Conservation (phyloP, 495 filamentous ascomycete species). For the Penicillium flavigenum region DNA sequence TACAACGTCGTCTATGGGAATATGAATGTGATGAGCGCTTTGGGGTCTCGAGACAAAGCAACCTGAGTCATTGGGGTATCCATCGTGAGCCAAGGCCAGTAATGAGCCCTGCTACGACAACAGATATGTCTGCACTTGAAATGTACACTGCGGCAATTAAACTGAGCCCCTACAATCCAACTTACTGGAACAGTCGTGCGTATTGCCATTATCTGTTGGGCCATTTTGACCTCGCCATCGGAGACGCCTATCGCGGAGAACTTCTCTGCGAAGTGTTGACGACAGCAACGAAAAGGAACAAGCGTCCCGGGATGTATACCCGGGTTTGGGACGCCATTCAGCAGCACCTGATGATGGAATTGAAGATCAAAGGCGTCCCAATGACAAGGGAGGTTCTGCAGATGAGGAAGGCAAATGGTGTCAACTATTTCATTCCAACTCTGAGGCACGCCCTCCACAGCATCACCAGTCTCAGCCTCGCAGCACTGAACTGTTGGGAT, state of each 20-base stretch:
- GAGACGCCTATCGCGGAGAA: conserved; percentile 79
- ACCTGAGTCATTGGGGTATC: conserved; percentile 29
- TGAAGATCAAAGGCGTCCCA: conserved; percentile 1
- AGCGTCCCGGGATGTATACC: conserved; percentile 28
- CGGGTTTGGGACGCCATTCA: conserved; percentile 35
- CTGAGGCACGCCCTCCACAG: conserved; percentile 27
- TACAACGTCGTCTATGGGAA: conserved; percentile 6
- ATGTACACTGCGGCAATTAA: conserved; percentile 40
- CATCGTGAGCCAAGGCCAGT: conserved; percentile 15
- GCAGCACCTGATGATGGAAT: conserved; percentile 26
- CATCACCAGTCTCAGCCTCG: conserved; percentile 31
- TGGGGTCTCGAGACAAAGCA: conserved; percentile 17
- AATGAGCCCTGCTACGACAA: conserved; percentile 15
- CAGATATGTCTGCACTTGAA: conserved; percentile 22
- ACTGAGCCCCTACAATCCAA: conserved; percentile 64
- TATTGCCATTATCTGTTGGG: conserved; percentile 64
- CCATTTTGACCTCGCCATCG: conserved; percentile 79
- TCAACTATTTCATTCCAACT: conserved; percentile 28
- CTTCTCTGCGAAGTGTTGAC: conserved; percentile 51
- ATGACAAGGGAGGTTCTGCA: conserved; percentile 7
- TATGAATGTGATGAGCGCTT: conserved; percentile 14
- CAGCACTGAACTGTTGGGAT: conserved; percentile 29
- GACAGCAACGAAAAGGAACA: conserved; percentile 13
- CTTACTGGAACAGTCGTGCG: conserved; percentile 69
- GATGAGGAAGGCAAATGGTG: conserved; percentile 25